phyloP scores from a whole-genome alignment of 192 early-diverging fungal genomes.

The Coemansia sp. region DNA sequence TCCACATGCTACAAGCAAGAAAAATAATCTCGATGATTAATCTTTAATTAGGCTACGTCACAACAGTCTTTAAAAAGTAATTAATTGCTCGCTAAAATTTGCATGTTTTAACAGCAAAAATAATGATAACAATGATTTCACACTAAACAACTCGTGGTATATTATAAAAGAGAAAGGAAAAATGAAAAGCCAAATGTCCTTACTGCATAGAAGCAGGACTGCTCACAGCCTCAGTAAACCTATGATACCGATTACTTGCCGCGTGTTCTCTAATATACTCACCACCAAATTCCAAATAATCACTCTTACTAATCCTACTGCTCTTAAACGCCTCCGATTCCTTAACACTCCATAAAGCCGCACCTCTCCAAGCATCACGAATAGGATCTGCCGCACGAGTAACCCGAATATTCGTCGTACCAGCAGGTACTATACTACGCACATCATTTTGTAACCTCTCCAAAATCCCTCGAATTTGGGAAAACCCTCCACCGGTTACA shows the following conservation, averaged over 20 bases:
- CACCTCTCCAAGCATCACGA: conserved; percentile 83
- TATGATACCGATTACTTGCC: conserved; percentile 64
- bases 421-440: conserved; percentile 59
- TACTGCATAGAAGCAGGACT: conserved; percentile 8
- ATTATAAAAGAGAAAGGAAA: too few relatives aligned
- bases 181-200: background rate
- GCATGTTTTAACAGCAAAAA: too few relatives aligned
- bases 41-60: too few relatives aligned
- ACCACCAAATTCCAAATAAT: conserved; percentile 81
- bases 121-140: too few relatives aligned
- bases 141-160: too few relatives aligned
- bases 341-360: conserved; percentile 62
- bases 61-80: too few relatives aligned
- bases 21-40: too few relatives aligned
- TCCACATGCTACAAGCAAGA: too few relatives aligned
- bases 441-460: conserved; percentile 63
- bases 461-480: conserved; percentile 58
- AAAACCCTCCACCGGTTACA: conserved; percentile 74
- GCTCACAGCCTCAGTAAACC: background rate
- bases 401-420: conserved; percentile 55
- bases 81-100: too few relatives aligned
- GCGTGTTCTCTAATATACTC: conserved; percentile 84
- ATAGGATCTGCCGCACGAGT: conserved; percentile 64
- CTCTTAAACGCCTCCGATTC: conserved; percentile 39
- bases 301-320: conserved; percentile 59